Conservation (phyloP, 495 filamentous ascomycete species). For the Penicillium ochrochloron region DNA sequence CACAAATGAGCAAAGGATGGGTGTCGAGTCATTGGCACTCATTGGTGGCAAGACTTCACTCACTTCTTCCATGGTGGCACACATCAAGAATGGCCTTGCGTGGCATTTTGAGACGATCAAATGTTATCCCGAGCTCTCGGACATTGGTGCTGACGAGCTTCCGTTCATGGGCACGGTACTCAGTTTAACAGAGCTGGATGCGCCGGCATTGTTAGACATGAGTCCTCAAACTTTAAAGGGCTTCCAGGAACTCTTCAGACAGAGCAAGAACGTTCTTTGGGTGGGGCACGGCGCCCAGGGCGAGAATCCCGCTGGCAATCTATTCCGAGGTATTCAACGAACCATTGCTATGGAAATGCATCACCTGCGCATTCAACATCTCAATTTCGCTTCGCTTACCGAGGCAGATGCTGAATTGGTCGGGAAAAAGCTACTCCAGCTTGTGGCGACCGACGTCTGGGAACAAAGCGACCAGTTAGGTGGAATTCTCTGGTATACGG, state of each 20-base stretch:
- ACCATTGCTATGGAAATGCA: slow-evolving; percentile 31
- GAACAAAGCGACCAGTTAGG: slow-evolving; percentile 21
- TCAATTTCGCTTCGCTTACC: slow-evolving; percentile 30
- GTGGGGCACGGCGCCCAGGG: slow-evolving; percentile 35
- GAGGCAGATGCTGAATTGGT: slow-evolving; percentile 20
- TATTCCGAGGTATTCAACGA: slow-evolving; percentile 46
- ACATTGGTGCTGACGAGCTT: slow-evolving; percentile 16
- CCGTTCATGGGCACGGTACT: slow-evolving; percentile 42
- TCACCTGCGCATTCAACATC: slow-evolving; percentile 33
- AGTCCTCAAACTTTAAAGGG: slow-evolving; percentile 21
- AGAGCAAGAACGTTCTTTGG: slow-evolving; percentile 47
- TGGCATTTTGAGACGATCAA: slow-evolving; percentile 20
- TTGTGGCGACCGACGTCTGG: slow-evolving; percentile 29
- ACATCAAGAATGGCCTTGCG: slow-evolving; percentile 18
- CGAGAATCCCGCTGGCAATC: slow-evolving; percentile 41
- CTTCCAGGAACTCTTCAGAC: slow-evolving; percentile 38
- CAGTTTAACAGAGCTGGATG: slow-evolving; percentile 50
- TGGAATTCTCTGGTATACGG: slow-evolving; percentile 26
- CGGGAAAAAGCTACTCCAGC: slow-evolving; percentile 28
- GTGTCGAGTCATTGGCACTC: slow-evolving; percentile 29
- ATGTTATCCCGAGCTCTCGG: slow-evolving; percentile 20
- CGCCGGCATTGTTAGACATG: slow-evolving; percentile 47
- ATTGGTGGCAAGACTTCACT: slow-evolving; percentile 30
- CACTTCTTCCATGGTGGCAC: slow-evolving; percentile 16
- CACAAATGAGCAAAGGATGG: slow-evolving; percentile 9